phyloP scores from a whole-genome alignment of 1,284 basidiomycete genomes.

The Neotropicomus parvogracilis region DNA sequence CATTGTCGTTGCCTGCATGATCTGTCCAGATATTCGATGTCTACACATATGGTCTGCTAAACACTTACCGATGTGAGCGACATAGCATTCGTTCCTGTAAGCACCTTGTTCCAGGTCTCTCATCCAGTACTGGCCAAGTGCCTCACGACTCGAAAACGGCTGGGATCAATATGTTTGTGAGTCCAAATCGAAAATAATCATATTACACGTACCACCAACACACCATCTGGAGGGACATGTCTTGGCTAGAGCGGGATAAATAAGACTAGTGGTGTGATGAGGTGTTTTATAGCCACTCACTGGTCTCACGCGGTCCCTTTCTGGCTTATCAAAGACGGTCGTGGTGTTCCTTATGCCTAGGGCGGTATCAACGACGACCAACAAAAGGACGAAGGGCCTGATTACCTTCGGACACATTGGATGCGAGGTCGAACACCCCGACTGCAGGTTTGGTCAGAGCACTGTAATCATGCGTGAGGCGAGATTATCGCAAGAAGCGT shows the following conservation, averaged over 20 bases:
- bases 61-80: conserved; percentile 81
- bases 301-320: conserved; percentile 84
- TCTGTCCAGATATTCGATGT: conserved; percentile 42
- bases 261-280: background rate
- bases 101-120: conserved; percentile 85
- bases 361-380: conserved; percentile 6
- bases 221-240: conserved; percentile 81
- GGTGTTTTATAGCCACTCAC: conserved; percentile 41
- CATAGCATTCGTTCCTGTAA: conserved; percentile 83
- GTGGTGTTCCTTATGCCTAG: conserved; percentile 92
- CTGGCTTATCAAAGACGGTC: conserved; percentile 93
- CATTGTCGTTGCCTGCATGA: conserved; percentile 77
- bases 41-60: background rate
- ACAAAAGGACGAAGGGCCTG: background rate
- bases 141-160: conserved; percentile 88
- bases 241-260: conserved; percentile 56
- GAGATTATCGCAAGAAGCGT: conserved; percentile 7
- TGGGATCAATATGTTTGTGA: conserved; percentile 32
- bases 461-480: conserved; percentile 39
- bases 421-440: conserved; percentile 93
- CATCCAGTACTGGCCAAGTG: conserved; percentile 96
- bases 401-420: conserved; percentile 90
- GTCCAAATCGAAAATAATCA: background rate
- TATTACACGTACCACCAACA: conserved; percentile 64
- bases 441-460: conserved; percentile 96